Conservation (phyloP, 2,329 filamentous ascomycete genomes). For the Parasarocladium wereldwijsianum region DNA sequence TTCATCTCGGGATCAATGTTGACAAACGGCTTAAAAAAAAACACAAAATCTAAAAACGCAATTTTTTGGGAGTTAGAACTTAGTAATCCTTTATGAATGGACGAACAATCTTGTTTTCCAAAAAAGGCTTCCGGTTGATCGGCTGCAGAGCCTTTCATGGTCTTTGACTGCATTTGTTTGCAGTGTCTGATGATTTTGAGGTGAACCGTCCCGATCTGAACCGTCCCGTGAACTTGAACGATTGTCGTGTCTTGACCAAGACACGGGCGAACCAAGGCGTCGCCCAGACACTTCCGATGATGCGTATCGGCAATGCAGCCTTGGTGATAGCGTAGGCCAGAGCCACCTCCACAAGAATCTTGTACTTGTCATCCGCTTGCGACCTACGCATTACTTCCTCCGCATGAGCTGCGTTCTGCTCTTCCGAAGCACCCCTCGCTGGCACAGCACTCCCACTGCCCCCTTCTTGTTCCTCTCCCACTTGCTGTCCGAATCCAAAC, state of each 20-base stretch:
- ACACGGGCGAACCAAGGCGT: slow-evolving; percentile 83
- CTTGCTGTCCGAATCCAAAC: slow-evolving; percentile 46
- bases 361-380: slow-evolving; percentile 31
- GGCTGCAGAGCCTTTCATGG: no score
- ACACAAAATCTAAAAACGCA: slow-evolving; percentile 1
- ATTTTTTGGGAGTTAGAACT: no score
- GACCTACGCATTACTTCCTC: slow-evolving; percentile 20
- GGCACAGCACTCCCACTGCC: no score
- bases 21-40: background rate
- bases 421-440: background rate
- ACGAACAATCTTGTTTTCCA: no score
- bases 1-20: background rate
- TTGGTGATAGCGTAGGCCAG: slow-evolving; percentile 89
- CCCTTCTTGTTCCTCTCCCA: slow-evolving; percentile 9
- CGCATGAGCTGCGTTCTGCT: slow-evolving; percentile 6
- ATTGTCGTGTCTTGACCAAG: slow-evolving; percentile 30
- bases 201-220: no score
- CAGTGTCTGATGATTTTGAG: no score
- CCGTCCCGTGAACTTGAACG: no score
- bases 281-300: slow-evolving; percentile 68
- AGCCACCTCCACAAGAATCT: slow-evolving; percentile 55
- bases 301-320: slow-evolving; percentile 60
- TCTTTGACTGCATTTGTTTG: no score
- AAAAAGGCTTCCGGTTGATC: no score
- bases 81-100: no score